Conservation (phyloP, 2,329 filamentous ascomycete genomes). For the Stachybotrys echinatus region DNA sequence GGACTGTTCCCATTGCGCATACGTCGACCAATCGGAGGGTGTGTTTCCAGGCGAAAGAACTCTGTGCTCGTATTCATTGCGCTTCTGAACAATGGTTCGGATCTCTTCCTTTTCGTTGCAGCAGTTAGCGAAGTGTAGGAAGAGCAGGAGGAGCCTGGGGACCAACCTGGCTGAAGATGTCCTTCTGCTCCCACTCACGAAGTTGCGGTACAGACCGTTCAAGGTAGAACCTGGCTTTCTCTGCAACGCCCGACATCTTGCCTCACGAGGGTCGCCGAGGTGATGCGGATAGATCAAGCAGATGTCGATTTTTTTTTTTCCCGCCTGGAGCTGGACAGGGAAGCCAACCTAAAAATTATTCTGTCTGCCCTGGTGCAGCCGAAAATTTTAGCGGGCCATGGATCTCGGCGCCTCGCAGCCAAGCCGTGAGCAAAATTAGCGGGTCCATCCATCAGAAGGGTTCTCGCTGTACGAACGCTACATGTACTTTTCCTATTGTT, state of each 20-base stretch:
- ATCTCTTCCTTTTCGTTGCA: slow-evolving; percentile 72
- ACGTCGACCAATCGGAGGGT: slow-evolving; percentile 75
- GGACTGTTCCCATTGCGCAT: slow-evolving; percentile 67
- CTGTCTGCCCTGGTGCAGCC: background rate
- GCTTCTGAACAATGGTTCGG: slow-evolving; percentile 77
- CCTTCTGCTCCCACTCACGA: slow-evolving; percentile 85
- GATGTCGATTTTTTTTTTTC: background rate
- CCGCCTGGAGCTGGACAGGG: too few species aligned
- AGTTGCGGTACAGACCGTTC: slow-evolving; percentile 90
- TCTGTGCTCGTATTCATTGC: slow-evolving; percentile 89
- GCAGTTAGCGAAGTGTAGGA: slow-evolving; percentile 4
- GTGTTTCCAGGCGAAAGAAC: slow-evolving; percentile 76
- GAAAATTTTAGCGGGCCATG: slow-evolving; percentile 12
- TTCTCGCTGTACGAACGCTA: too few species aligned
- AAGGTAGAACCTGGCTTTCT: slow-evolving; percentile 92
- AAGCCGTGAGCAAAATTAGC: too few species aligned
- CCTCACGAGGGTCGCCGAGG: background rate
- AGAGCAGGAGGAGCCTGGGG: background rate
- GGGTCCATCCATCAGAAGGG: too few species aligned
- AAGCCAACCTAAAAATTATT: too few species aligned
- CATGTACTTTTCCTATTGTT: too few species aligned
- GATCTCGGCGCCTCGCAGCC: too few species aligned
- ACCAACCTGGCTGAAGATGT: slow-evolving; percentile 75
- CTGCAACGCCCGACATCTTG: slow-evolving; percentile 74
- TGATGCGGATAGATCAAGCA: background rate